Percentiles rank a stretch among this genome's conserved stretches.
Conservation (phyloP, 2,329 filamentous ascomycete genomes). For the Diplodia corticola region DNA sequence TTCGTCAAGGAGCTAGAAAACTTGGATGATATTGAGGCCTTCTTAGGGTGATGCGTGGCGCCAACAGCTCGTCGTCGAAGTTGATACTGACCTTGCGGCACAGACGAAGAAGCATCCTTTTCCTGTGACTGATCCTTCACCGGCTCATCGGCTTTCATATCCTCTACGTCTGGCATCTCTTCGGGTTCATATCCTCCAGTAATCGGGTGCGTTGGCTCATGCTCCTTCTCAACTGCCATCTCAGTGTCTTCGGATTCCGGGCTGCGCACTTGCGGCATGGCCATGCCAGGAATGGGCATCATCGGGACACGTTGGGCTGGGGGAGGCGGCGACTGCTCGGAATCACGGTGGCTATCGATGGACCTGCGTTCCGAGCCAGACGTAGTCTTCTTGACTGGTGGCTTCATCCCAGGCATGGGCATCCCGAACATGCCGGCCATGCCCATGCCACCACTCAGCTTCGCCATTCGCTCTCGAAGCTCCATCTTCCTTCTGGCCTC, state of each 20-base stretch:
- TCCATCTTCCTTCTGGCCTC: conserved; percentile 84
- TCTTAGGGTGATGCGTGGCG: conserved; percentile 28
- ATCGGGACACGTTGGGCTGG: conserved; percentile 52
- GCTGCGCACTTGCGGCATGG: conserved; percentile 48
- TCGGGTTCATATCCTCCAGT: conserved; percentile 46
- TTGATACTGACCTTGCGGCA: conserved; percentile 53
- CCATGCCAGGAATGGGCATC: conserved; percentile 71
- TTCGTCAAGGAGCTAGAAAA: conserved; percentile 32
- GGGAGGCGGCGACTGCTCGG: conserved; percentile 13
- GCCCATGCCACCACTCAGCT: conserved; percentile 96
- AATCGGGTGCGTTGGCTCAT: conserved; percentile 46
- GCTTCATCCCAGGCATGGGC: conserved; percentile 53
- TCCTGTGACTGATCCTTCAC: conserved; percentile 43
- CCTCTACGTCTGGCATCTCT: conserved; percentile 58
- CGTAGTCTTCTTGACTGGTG: conserved; percentile 49
- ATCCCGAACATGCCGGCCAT: conserved; percentile 92
- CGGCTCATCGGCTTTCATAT: conserved; percentile 47
- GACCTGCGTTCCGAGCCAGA: conserved; percentile 36
- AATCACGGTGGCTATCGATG: conserved; percentile 33
- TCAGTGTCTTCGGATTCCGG: conserved; percentile 48
- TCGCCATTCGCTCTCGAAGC: conserved; percentile 91
- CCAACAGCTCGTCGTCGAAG: conserved; percentile 37
- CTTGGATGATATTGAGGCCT: conserved; percentile 31
- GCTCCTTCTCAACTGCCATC: conserved; percentile 52
- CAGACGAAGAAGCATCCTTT: conserved; percentile 42